Evolutionary conservation across 2,329 filamentous ascomycete species (phyloP).

Genomic region (Davidsoniella virescens): DNA sequence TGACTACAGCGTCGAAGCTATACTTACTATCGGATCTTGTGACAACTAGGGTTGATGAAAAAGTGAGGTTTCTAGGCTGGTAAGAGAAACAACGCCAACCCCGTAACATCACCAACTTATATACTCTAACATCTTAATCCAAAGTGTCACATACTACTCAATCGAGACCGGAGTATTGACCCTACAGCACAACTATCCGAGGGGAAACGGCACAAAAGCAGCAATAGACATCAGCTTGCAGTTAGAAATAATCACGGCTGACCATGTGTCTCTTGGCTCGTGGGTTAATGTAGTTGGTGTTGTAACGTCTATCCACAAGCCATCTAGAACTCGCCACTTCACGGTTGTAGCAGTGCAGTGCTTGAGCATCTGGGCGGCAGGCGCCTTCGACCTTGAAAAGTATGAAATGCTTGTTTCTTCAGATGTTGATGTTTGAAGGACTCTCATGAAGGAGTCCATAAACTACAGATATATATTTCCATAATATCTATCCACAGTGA

Average conservation of each 20-base stretch:
- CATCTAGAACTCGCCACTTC: neutral
- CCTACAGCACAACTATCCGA: constrained; percentile 52
- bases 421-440: neutral
- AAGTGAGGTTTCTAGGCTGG: constrained; percentile 88
- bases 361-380: constrained; percentile 61
- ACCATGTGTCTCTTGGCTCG: constrained; percentile 54
- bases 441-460: no score
- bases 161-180: constrained; percentile 42
- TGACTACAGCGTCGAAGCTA: constrained; percentile 46
- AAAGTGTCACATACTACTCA: constrained; percentile 30
- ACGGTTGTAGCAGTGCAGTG: constrained; percentile 45
- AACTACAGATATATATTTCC: no score
- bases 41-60: constrained; percentile 39
- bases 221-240: constrained; percentile 57
- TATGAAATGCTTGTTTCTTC: constrained; percentile 40
- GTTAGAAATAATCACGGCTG: constrained; percentile 44
- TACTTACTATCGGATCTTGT: constrained; percentile 49
- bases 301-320: constrained; percentile 25
- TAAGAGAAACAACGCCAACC: constrained; percentile 27
- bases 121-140: neutral
- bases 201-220: constrained; percentile 29
- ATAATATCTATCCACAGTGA: no score
- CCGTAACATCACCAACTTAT: constrained; percentile 16
- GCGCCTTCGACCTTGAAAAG: constrained; percentile 49
- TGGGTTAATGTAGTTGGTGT: constrained; percentile 89